phyloP scores from a whole-genome alignment of 192 early-diverging fungal genomes.

The Glomus cerebriforme region DNA sequence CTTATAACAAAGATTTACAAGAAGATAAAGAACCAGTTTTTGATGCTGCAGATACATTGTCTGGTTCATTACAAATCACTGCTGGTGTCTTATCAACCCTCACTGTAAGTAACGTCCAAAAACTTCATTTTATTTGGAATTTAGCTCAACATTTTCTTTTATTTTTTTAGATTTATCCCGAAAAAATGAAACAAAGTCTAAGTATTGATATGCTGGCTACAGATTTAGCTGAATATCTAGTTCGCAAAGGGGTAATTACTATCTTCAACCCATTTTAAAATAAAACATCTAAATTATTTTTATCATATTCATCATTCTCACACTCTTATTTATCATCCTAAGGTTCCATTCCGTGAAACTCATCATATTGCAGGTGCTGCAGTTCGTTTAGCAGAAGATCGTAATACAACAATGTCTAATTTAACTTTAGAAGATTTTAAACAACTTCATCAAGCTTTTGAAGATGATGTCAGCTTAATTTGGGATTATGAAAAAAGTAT shows the following conservation, averaged over 20 bases:
- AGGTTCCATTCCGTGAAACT: constrained; percentile 97
- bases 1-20: constrained; percentile 99
- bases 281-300: neutral
- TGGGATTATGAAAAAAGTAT: constrained; percentile 94
- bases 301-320: neutral
- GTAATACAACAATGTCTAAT: constrained; percentile 68
- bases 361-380: constrained; percentile 98
- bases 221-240: constrained; percentile 97
- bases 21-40: constrained; percentile 99
- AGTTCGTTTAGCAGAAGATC: constrained; percentile 91
- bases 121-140: neutral
- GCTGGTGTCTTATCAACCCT: constrained; percentile 92
- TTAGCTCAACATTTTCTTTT: constrained; percentile 3
- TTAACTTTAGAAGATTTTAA: constrained; percentile 81
- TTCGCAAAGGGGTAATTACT: constrained; percentile 81
- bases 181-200: constrained; percentile 80
- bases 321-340: neutral
- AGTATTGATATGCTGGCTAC: constrained; percentile 96
- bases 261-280: neutral
- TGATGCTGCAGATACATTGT: constrained; percentile 88
- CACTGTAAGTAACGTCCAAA: constrained; percentile 45
- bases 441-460: constrained; percentile 82
- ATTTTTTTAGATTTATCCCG: constrained; percentile 68
- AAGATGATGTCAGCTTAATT: constrained; percentile 74
- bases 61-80: constrained; percentile 90